Base-by-base conservation (phyloP, 2,329 filamentous ascomycete species). In the Aspergillus novoparasiticus region DNA sequence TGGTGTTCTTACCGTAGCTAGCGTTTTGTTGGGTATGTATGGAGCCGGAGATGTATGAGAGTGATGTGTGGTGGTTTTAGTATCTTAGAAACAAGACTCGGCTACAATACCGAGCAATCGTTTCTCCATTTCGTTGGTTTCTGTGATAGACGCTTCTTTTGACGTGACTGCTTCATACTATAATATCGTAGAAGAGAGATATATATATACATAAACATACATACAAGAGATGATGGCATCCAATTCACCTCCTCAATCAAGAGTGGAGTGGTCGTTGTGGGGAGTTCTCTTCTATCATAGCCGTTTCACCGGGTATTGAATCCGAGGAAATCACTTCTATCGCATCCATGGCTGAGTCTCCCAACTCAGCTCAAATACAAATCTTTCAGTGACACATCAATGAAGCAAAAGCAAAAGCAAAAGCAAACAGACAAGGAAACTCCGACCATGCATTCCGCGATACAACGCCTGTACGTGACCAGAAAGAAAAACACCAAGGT, bases 371-470 rank as follows among this genome's bases (percentile, higher is more conserved):
- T 58, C 19, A 56, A 48, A 43, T 57, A 59, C 50, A 64, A 60
- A 62, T 19, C 45, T 28, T 53, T 39, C 46, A 45, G 46, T 23
- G 30, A 57, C 46, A 59, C 32, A 61, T 60, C 53, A 59, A 58
- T 60, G 59, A 64, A 54, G 21, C 45, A 48, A 58, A 48, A 45
- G 34, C 59, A 58, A 48, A 30, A 60, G 34, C 6, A 30, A 58
- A 58, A 59, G 55, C 26, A 59, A 53, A 39, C n/a, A 54, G 58
- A 60, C 28, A 58, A 61, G 59, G 34, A 55, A 76, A 76, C 73
- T 70, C 74, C 74, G 66, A 65, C 72, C 71, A 76, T 76, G 74
- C 75, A 73, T 73, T 71, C 71, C 69, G 63, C 66, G 68, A 71
- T 59, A 66, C 72, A 72, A 74, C 72, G 73, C 73, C 70, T 70